Evolutionary conservation across 805 yeast species (phyloP), one percentile per base, ranked within the genome.

Genomic region (Kazachstania africana): DNA sequence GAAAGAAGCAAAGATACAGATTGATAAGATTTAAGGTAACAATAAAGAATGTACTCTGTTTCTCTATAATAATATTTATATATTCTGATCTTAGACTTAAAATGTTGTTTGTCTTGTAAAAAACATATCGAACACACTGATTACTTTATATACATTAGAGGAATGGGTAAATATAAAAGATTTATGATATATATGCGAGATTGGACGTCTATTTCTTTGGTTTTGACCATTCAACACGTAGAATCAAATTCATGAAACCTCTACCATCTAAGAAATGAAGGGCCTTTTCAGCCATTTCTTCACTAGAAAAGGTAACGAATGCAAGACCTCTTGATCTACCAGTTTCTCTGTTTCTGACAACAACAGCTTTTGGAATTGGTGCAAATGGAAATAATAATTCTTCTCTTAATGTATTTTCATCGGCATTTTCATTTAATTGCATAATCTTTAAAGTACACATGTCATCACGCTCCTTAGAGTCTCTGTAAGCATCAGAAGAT

Each of bases 311-410:
- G 38, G 88, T 78, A 43, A 87, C 93, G 59, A 83, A 91, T 5
- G 97, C 97, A 59, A 88, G 75, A 53, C 99, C 99, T 63, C 84
- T 80, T 27, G 95, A 81, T 59, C 78, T 78, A 43, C 94, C 91
- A 17, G 97, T 91, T 48, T 81, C 94, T 63, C 84, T 79, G 63
- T 85, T 82, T 65, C 82, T 80, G 37, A 85, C 85, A 36, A 91
- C 68, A 41, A 79, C 78, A 44, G 80, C 81, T 63, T 95, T 79
- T 49, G 71, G 72, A 36, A 72, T 64, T 44, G 71, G 64, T 48
- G 74, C 93, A 65, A 66, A 78, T 56, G 63, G 71, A 40, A 66
- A 72, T 48, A 78, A 68, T 48, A 91, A 72, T 53, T 78, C 78
- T 46, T 63, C 64, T 51, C 87, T 73, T 47, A 91, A 62, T 62